phyloP scores from a whole-genome alignment of 2,329 filamentous ascomycete genomes.

The Clonostachys rosea region DNA sequence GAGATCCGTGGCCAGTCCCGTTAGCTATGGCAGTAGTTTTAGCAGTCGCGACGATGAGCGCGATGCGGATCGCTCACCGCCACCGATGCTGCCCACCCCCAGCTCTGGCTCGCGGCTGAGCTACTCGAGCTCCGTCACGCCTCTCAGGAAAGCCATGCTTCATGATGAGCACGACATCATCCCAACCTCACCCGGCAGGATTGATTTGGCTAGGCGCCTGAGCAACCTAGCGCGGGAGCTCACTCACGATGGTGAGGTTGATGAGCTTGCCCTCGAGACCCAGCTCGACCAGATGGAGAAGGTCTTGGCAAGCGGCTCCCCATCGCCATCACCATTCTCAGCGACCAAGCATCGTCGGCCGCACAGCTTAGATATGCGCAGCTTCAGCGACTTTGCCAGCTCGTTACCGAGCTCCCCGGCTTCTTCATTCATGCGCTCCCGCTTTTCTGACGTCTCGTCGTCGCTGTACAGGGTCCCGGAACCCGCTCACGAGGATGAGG shows the following conservation, averaged over 20 bases:
- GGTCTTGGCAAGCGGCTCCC: constrained; percentile 3
- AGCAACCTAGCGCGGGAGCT: constrained; percentile 31
- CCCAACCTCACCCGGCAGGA: constrained; percentile 15
- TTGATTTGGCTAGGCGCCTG: constrained; percentile 37
- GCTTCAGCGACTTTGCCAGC: constrained; percentile 4
- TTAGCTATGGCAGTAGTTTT: no score
- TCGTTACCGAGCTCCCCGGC: constrained; percentile 26
- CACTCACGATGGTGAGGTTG: constrained; percentile 21
- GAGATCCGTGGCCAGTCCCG: no score
- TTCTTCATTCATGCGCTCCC: constrained; percentile 27
- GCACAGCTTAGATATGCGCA: constrained; percentile 12
- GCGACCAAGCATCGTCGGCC: constrained; percentile 3
- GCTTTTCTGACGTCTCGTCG: constrained; percentile 31
- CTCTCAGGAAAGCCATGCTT: no score
- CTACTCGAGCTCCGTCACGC: no score
- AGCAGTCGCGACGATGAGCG: no score
- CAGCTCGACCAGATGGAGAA: constrained; percentile 32
- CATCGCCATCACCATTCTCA: constrained; percentile 1
- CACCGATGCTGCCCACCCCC: not conserved
- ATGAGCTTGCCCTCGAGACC: constrained; percentile 25
- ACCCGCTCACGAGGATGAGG: constrained; percentile 13
- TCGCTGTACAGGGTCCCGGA: constrained; percentile 19
- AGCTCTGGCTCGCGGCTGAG: not conserved
- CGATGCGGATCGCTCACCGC: no score
- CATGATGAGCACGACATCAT: no score